Base-by-base conservation (phyloP, 441 rosid species). In the Erodium moschatum region DNA sequence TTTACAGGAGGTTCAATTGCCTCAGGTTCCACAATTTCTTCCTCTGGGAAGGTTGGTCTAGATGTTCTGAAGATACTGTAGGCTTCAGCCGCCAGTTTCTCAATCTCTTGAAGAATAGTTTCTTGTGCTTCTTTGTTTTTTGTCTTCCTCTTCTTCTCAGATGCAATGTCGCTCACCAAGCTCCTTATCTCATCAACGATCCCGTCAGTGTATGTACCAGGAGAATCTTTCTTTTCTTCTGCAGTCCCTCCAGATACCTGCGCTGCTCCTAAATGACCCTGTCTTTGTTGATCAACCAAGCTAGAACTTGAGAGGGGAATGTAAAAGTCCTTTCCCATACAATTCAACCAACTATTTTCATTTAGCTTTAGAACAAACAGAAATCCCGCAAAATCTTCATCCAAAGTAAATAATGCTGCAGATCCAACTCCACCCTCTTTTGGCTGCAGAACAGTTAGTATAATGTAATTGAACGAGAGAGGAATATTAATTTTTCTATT, bases 1-100 rank as follows among this genome's bases (percentile, higher is more conserved):
- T 31, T 81, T 52, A 76, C 72, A 74, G 87, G 80, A 69, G 85
- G 78, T 75, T 79, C 31, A 13, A 56, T 40, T 31, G 35, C 35
- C 35, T 31, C 35, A 31, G 35, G 35, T 77, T 81, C 87, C 69
- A 67, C 69, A 64, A 74, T 71, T 75, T 78, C 69, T 77, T 85
- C 88, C 81, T 78, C 97, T 0, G 79, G 29, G 78, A 83, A 89
- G 71, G 89, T 73, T 67, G 91, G 86, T 72, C 67, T 29, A 2
- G 95, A 80, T 77, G 85, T 87, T 82, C 96, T 81, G 81, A 90
- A 93, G 68, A 93, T 93, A 75, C 93, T 85, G 74, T 93, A 93
- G 61, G 98, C 98, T 84, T 93, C 97, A 18, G 98, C 96, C 73
- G 98, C 98, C 83, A 93, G 83, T 77, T 87, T 90, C 82, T 93